A percentile compares a stretch with the other conserved stretches of the same genome.
These are phyloP conservation scores for Schizochytrium sp. DNA, from an alignment of 108 stramenopile genomes.

Conservation along the genomic window DNA sequence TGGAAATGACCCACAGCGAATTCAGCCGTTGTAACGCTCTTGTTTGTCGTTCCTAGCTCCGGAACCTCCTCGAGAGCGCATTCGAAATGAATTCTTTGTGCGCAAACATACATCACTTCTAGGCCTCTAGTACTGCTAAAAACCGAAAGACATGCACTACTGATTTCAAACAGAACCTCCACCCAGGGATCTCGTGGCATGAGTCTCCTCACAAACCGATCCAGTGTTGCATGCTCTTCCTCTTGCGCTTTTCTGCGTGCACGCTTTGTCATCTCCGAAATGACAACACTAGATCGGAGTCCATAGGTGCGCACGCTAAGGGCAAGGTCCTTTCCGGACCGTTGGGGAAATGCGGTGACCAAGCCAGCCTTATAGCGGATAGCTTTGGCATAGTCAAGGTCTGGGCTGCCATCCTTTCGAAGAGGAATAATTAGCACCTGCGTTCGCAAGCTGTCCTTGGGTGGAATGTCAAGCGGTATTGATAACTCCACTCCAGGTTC, in stretches of 20 bases:
- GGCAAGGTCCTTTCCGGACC: background rate
- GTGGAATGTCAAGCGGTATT: background rate
- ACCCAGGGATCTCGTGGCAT: background rate
- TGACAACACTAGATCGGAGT: constrained; percentile 19
- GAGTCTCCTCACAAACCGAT: background rate
- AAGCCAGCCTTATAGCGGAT: constrained; percentile 7
- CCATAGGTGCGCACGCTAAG: background rate
- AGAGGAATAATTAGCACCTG: constrained; percentile 5
- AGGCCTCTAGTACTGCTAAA: background rate
- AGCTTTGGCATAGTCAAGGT: constrained; percentile 10
- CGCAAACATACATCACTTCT: constrained; percentile 4
- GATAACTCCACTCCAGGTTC: background rate
- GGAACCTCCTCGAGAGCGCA: background rate
- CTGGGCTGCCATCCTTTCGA: background rate
- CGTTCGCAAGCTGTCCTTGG: constrained; percentile 30
- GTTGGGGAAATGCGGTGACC: background rate
- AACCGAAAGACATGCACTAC: background rate
- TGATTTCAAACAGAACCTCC: constrained; percentile 26
- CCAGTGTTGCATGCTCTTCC: background rate
- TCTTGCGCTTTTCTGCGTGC: background rate
- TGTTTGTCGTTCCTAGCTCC: background rate
- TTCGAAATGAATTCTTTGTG: constrained; percentile 8
- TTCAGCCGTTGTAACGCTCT: background rate
- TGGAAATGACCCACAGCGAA: constrained; percentile 24
- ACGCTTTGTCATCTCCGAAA: constrained; percentile 2